Evolutionary conservation across 257 asterid species (phyloP).

Genomic region (Agastache rugosa): DNA sequence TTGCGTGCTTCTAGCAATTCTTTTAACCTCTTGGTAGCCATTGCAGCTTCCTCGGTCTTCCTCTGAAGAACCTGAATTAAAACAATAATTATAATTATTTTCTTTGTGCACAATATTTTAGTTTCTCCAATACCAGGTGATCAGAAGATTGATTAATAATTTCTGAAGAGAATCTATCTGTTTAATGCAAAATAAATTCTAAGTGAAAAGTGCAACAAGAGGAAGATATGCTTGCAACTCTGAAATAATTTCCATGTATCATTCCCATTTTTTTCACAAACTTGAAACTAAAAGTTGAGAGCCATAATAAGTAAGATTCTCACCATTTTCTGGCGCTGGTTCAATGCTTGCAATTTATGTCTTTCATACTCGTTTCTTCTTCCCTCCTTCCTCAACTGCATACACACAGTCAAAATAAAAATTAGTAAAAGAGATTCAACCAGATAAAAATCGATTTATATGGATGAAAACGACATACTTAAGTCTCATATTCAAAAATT

Average conservation of each 20-base stretch:
- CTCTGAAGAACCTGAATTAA: constrained; percentile 94
- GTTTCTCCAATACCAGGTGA: constrained; percentile 2
- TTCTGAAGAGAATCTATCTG: neutral
- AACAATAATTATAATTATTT: neutral
- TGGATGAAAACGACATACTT: neutral
- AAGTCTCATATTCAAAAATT: neutral
- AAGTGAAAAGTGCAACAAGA: constrained; percentile 14
- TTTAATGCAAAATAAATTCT: neutral
- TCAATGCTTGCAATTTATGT: constrained; percentile 92
- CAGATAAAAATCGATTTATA: neutral
- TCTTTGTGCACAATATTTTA: neutral
- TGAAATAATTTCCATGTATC: neutral
- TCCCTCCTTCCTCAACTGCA: constrained; percentile 95
- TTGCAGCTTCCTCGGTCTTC: constrained; percentile 99
- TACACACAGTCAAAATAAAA: constrained; percentile 26
- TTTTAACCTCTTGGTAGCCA: constrained; percentile 97
- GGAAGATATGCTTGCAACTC: constrained; percentile 12
- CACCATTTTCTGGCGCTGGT: constrained; percentile 98
- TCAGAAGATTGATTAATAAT: neutral
- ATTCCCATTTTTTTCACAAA: neutral
- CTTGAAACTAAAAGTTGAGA: constrained; percentile 23
- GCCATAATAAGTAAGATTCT: constrained; percentile 34
- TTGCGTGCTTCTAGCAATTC: constrained; percentile 98
- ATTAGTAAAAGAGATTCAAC: neutral
- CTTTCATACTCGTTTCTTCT: constrained; percentile 97